Base-by-base conservation (phyloP, 179 eudicot species). In the Heliamphora pulchella region DNA sequence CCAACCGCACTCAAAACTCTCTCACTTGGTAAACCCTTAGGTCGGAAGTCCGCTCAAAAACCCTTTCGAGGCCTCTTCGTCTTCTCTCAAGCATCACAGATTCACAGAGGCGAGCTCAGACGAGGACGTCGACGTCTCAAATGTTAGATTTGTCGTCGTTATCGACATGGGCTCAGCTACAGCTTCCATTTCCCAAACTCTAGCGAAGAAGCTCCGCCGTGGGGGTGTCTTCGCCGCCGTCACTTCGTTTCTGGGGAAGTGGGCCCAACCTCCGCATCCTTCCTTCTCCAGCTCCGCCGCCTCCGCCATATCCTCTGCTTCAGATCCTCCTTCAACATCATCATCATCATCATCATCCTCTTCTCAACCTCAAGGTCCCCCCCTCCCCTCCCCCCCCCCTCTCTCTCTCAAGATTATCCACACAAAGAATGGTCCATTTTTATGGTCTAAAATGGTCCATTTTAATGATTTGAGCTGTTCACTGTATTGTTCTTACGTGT, bases 101-200 rank as follows among this genome's bases (percentile, higher is more conserved):
- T 31, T 31, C 31, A 31, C 31, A 31, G 31, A 31, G 31, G 31
- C 31, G 31, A 31, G 31, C 31, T 31, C 31, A 31, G 31, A 31
- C 31, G 31, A 31, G 31, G 31, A 31, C 31, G 31, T 31, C 31
- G 31, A 31, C 31, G 31, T 31, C 31, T 31, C 69, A 64, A 22
- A 71, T 71, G 76, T 53, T 13, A 20, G 77, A 51, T 53, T 53
- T 44, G 75, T n/a, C 58, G 55, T 59, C 67, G 11, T 43, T 13
- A 39, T 61, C 58, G 53, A n/a, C 44, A 80, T 72, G 82, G 64
- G 78, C 10, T 17, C 50, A 13, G 44, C 18, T 8, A 15, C 82
- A 71, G 79, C 83, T 75, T 75, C 83, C 74, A 65, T 81, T 55
- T 81, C 75, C 74, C 65, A 81, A 81, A 44, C 79, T 79, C 79